Percentiles rank a stretch among this genome's conserved stretches.
Conservation (phyloP, 2,329 filamentous ascomycete species). For the Talaromyces piceae region DNA sequence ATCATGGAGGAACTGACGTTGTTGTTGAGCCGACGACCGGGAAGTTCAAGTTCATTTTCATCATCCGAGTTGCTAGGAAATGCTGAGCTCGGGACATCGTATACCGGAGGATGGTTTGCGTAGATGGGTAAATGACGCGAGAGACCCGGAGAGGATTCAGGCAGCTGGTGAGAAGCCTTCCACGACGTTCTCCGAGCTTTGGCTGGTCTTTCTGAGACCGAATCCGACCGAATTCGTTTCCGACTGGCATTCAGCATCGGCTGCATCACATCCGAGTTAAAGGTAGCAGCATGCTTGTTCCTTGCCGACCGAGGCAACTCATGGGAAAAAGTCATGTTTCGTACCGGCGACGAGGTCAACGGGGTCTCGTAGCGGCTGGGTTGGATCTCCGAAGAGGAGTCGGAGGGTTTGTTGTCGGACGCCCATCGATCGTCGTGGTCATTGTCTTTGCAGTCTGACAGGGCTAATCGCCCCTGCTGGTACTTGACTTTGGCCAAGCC, state of each 20-base stretch:
- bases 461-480: conserved; percentile 86
- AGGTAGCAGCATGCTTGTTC: conserved; percentile 38
- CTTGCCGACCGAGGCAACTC: conserved; percentile 55
- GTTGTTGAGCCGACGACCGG: conserved; percentile 41
- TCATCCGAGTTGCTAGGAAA: conserved; percentile 48
- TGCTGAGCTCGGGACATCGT: conserved; percentile 62
- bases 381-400: conserved; percentile 78
- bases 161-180: conserved; percentile 68
- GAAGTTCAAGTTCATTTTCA: conserved; percentile 76
- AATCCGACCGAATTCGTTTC: conserved; percentile 67
- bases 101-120: conserved; percentile 62
- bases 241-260: conserved; percentile 44
- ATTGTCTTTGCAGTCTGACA: conserved; percentile 67
- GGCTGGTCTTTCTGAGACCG: conserved; percentile 45
- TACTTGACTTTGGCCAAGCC: conserved; percentile 96
- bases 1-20: conserved; percentile 45
- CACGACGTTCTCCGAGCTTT: conserved; percentile 59
- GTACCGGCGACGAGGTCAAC: conserved; percentile 77
- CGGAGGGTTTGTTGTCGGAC: conserved; percentile 70
- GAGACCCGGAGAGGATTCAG: conserved; percentile 82
- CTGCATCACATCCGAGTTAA: conserved; percentile 36
- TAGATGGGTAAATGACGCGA: conserved; percentile 67
- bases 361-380: conserved; percentile 45
- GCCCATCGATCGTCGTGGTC: conserved; percentile 66
- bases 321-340: conserved; percentile 76